phyloP scores from a whole-genome alignment of 768 basidiomycete species.

The Agaricus blazei region DNA sequence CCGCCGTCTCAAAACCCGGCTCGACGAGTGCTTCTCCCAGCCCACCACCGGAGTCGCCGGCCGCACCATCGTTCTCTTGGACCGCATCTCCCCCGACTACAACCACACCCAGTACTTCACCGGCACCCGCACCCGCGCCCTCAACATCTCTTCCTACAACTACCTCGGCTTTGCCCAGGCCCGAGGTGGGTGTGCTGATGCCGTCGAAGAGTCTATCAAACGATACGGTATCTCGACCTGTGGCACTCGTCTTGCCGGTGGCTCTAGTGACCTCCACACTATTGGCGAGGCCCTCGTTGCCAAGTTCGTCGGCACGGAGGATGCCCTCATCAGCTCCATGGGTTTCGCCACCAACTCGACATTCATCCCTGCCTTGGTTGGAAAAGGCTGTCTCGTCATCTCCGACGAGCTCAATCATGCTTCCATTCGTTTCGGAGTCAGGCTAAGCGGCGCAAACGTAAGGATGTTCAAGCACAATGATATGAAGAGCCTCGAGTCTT shows the following conservation, averaged over 20 bases:
- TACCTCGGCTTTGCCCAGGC: constrained; percentile 98
- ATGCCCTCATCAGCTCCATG: constrained; percentile 88
- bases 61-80: constrained; percentile 81
- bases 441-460: constrained; percentile 83
- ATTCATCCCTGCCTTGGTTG: constrained; percentile 84
- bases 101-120: constrained; percentile 74
- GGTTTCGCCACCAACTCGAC: constrained; percentile 97
- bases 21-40: constrained; percentile 93
- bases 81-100: constrained; percentile 80
- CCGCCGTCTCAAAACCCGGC: constrained; percentile 86
- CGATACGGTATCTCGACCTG: constrained; percentile 78
- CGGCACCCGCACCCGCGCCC: constrained; percentile 77
- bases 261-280: constrained; percentile 80
- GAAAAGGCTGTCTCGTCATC: constrained; percentile 90
- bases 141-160: constrained; percentile 98
- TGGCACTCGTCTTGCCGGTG: constrained; percentile 77
- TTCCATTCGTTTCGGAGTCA: constrained; percentile 88
- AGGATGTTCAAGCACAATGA: constrained; percentile 98
- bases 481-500: constrained; percentile 72
- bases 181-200: constrained; percentile 90
- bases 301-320: constrained; percentile 85
- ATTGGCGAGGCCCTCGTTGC: constrained; percentile 84
- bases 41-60: constrained; percentile 95
- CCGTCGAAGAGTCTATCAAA: constrained; percentile 77
- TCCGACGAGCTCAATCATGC: constrained; percentile 98